Conservation (phyloP, 106 monocot species). For the Phalaenopsis equestris region DNA sequence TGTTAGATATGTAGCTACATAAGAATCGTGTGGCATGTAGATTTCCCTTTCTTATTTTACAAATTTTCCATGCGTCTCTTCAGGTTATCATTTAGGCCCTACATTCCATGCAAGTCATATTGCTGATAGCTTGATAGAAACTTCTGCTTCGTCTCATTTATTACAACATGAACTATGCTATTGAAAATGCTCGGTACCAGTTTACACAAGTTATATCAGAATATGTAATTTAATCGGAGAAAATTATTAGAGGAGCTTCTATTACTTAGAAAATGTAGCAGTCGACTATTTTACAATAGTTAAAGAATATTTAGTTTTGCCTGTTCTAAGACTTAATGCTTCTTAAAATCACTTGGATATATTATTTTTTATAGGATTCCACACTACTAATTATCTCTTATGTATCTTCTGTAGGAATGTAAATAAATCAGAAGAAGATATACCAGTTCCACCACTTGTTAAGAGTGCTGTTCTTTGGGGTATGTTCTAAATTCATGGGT, state of each 20-base stretch:
- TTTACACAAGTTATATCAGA: background rate
- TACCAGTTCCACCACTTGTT: constrained; percentile 70
- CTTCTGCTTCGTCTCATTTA: background rate
- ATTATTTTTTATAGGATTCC: background rate
- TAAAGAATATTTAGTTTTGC: background rate
- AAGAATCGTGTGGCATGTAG: no score
- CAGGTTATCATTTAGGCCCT: background rate
- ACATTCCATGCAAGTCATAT: background rate
- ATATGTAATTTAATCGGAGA: background rate
- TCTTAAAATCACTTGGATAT: background rate
- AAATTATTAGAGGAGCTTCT: background rate
- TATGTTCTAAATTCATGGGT: constrained; percentile 10
- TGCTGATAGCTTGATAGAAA: background rate
- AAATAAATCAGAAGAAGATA: constrained; percentile 68
- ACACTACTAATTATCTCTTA: background rate
- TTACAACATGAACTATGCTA: background rate
- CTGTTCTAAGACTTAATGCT: background rate
- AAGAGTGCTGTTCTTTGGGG: constrained; percentile 84
- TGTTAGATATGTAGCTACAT: no score
- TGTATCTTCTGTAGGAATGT: constrained; percentile 35
- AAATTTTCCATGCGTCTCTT: background rate
- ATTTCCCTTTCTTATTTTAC: background rate
- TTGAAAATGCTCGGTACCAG: background rate
- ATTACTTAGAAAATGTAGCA: no score
- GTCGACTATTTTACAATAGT: background rate